Evolutionary conservation across 305 asterid species (phyloP).

Genomic region (Fraxinus latifolia): DNA sequence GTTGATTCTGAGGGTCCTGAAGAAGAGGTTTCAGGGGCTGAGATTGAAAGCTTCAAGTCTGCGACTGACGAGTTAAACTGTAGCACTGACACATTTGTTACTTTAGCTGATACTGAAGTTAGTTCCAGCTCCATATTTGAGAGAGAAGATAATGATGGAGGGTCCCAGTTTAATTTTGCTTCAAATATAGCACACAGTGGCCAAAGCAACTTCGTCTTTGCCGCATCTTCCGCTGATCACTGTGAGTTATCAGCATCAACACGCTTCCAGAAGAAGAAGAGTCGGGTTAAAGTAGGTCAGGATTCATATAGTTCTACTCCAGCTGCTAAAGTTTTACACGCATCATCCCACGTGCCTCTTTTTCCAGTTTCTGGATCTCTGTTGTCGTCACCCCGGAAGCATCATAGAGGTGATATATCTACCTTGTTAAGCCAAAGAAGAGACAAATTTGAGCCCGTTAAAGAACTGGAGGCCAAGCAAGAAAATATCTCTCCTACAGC

Average conservation of each 20-base stretch:
- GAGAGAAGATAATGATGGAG: constrained; percentile 62
- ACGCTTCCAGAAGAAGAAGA: constrained; percentile 58
- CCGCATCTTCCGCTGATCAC: constrained; percentile 58
- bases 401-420: constrained; percentile 43
- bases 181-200: constrained; percentile 40
- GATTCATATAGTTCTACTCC: constrained; percentile 44
- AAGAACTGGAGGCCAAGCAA: constrained; percentile 40
- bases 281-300: constrained; percentile 37
- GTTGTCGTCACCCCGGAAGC: constrained; percentile 40
- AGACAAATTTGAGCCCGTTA: constrained; percentile 41
- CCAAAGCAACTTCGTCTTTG: constrained; percentile 56
- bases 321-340: constrained; percentile 38
- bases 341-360: constrained; percentile 40
- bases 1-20: constrained; percentile 33
- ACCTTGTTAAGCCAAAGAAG: constrained; percentile 33
- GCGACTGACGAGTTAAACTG: constrained; percentile 76
- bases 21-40: constrained; percentile 72
- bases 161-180: constrained; percentile 37
- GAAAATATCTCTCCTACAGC: constrained; percentile 35
- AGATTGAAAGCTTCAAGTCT: constrained; percentile 88
- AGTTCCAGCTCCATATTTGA: constrained; percentile 46
- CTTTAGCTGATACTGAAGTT: constrained; percentile 63
- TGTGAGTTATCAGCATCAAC: constrained; percentile 46
- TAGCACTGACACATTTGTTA: constrained; percentile 62
- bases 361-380: constrained; percentile 54